Evolutionary conservation across 2,329 filamentous ascomycete species (phyloP), one percentile per base, ranked within the genome.

Genomic region (Sporothrix pseudoabietina): DNA sequence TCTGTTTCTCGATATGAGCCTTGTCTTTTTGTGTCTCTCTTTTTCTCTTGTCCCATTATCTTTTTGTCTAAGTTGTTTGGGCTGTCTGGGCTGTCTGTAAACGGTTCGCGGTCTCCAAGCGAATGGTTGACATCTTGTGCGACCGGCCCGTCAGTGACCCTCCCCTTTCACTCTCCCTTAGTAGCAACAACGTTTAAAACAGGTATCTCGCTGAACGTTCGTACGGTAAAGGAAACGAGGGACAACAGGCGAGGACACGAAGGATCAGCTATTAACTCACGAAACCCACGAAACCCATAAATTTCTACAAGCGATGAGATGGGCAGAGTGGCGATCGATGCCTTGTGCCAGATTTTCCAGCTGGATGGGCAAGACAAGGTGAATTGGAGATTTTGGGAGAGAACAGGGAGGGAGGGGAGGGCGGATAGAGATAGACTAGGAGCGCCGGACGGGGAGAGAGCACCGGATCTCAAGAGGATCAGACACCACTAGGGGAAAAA

Each of bases 31-130:
- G 14, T 22, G 19, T 55, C 7, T 30, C 19, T 19, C 26, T 22
- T 5, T 16, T 9, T 30, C 10, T 16, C 10, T 16, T 55, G 49
- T 55, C 26, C 61, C 35, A 47, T 49, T 61, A 16, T 61, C 57
- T 39, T 32, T 39, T n/a, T 44, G 61, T 65, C 39, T 44, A 12
- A 19, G 39, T 44, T 55, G 52, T 55, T 22, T 55, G 44, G 14
- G 44, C 52, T 55, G 52, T 66, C 61, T 66, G 39, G 61, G 61
- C 14, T 47, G 61, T 66, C 22, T 47, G 61, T 66, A 47, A 75
- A 73, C 63, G 41, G 70, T 26, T 74, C 72, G 74, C 72, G 32
- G 71, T 65, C 71, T 73, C 47, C 73, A 74, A 74, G 73, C 73
- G 75, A 75, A 47, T 66, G 69, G 73, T 72, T 73, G 71, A 65